Evolutionary conservation across 140 eudicot species (phyloP), one percentile per base, ranked within the genome.

Genomic region (Stevia rebaudiana): DNA sequence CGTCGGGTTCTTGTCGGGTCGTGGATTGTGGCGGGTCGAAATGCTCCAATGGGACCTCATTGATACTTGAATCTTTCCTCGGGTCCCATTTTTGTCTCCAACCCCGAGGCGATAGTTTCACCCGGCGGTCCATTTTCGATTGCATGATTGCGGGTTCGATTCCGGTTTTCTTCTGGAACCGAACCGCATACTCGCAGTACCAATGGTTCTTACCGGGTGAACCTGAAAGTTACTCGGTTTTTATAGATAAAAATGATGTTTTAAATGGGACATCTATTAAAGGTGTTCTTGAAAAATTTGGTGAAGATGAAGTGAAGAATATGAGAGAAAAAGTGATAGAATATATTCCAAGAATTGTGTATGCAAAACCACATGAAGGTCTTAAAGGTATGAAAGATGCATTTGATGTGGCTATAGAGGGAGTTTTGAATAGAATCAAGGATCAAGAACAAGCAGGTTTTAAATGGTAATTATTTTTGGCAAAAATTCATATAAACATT

Each of bases 71-170:
- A 16, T 75, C 96, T 17, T 85, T 91, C 55, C 95, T 91, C 6
- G 84, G 77, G 74, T 81, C 96, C 51, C 81, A 84, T 2, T 91
- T 91, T 55, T 91, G 98, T 54, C 65, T 92, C 33, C 96, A 92
- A 36, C 98, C 98, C 0, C 65, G 95, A 35, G 98, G 98, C 0
- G 98, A 92, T 15, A 92, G 98, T 30, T 92, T 84, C 46, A 92
- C 98, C 1, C 76, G 98, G 24, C 82, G 98, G 75, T 92, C 95
- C 0, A 83, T 85, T 22, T 92, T 92, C 4, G 96, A 92, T 33
- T 92, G 98, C 70, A 92, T 92, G 98, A 55, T 92, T 11, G 98
- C 96, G 24, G 96, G 98, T 62, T 87, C 98, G 22, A 78, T 92
- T 23, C 98, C 96, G 42, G 95, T 92, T 28, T 84, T 88, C 22